Evolutionary conservation across 2,329 filamentous ascomycete genomes (phyloP), one percentile per base, ranked within the genome.

Genomic region (Venturia oleaginea): DNA sequence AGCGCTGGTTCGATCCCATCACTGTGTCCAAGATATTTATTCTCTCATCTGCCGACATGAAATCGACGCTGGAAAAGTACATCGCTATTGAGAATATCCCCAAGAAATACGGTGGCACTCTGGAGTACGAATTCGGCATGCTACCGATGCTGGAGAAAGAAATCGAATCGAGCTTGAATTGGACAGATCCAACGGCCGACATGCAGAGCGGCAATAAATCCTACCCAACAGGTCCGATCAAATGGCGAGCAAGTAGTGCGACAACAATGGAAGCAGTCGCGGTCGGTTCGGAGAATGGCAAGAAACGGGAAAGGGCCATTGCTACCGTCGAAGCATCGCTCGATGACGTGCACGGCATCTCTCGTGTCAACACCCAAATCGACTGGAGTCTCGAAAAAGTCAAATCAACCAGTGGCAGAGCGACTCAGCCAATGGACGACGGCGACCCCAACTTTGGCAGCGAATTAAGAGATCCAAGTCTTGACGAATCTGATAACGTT

Each of bases 21-120:
- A 97, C 93, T 40, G 75, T 76, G 3, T 94, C 91, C 71, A 97
- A 97, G 79, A 97, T 97, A 74, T 96, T 96, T 75, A 94, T 97
- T 70, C 84, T 97, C 64, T 82, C 82, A 59, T 80, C 85, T 10
- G 73, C 84, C 64, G 91, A 96, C 75, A 88, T 95, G 63, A 84
- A 87, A 69, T 79, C 87, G 19, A 93, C 91, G 1, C 84, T 97
- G 32, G 84, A 87, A 68, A 81, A 85, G 64, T 97, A 93, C 77
- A 91, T 97, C 73, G 89, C 96, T 63, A 81, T 84, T 0, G 81
- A 84, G 63, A 90, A 93, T 75, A 92, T 97, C 67, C 93, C 93
- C 22, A 92, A 90, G 74, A 86, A 88, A 74, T 97, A 96, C 73
- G 93, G 93, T 66, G 93, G 93, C 55, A 83, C 91, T 68, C 83